Base-by-base conservation (phyloP, 176 grass and related monocot species). In the Avena sativa region DNA sequence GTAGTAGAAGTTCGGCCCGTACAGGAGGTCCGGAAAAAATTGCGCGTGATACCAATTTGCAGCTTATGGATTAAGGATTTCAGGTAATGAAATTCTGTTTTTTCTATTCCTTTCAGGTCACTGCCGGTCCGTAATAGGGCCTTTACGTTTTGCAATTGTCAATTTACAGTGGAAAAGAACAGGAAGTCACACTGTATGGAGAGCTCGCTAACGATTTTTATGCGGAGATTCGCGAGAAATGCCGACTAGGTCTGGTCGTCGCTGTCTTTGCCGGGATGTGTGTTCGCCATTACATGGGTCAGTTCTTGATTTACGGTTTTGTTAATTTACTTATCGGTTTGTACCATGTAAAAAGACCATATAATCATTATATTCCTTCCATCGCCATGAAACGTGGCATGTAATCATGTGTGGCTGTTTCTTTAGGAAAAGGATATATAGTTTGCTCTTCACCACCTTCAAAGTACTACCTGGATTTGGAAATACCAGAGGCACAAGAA, bases 181-280 rank as follows among this genome's bases (percentile, higher is more conserved):
- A 73, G 53, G n/a, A 12, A 21, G 55, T 87, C 26, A 6, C 65
- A 2, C 55, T 87, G 0, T 80, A 25, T 30, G 77, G 77, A 16
- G 43, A 81, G 34, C 25, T 81, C 0, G 85, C 25, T 73, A 26
- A 4, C 3, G 57, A 62, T 62, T 87, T 87, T 5, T 3, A 36
- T 5, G 66, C 6, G 15, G 66, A 80, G 23, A 12, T 73, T 73
- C 11, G 3, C 38, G 9, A 12, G 12, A 68, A 73, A 87, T 55
- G 26, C 12, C 52, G 1, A 51, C 17, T 62, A 38, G 77, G n/a
- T 12, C 26, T 65, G 9, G 12, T 80, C 10, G 10, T 62, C 49
- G 85, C 43, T 51, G 26, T 80, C 19, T 87, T 87, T 62, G 66
- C 85, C n/a, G 85, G 66, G 55, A 87, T 87, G 85, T 4, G 68